Conservation (phyloP, 768 basidiomycete species). For the Lactarius tabidus region DNA sequence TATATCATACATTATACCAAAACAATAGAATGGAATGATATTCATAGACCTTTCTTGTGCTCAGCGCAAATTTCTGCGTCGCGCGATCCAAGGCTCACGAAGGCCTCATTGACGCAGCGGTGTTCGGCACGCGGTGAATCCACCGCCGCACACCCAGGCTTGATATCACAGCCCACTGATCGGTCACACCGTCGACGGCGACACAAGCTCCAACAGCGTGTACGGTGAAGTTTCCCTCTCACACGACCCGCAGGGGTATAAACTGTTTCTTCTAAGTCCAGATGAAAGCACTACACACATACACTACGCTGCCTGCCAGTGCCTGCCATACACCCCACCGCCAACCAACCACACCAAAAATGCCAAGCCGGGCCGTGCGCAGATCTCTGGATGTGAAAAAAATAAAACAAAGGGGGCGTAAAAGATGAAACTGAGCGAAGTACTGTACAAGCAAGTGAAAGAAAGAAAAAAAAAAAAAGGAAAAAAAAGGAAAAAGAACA, state of each 20-base stretch:
- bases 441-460: conserved; percentile 9
- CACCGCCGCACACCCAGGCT: too few relatives aligned
- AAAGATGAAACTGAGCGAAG: not conserved
- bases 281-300: conserved; percentile 13
- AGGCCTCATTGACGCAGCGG: too few relatives aligned
- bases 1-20: too few relatives aligned
- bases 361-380: not conserved
- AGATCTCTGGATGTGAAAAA: conserved; percentile 6
- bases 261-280: conserved; percentile 13
- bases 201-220: too few relatives aligned
- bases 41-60: too few relatives aligned
- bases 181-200: too few relatives aligned
- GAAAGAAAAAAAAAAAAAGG: not conserved
- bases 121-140: too few relatives aligned
- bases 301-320: not conserved
- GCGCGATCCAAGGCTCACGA: too few relatives aligned
- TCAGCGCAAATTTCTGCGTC: too few relatives aligned
- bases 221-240: not conserved
- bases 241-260: conserved; percentile 6
- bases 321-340: not conserved
- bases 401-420: not conserved
- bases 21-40: too few relatives aligned
- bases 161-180: too few relatives aligned
- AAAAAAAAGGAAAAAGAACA: not conserved
- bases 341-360: conserved; percentile 1